A percentile compares a stretch with the other conserved stretches of the same genome.
phyloP scores from a whole-genome alignment of 2,329 filamentous ascomycete genomes.

The Dactylonectria estremocensis region DNA sequence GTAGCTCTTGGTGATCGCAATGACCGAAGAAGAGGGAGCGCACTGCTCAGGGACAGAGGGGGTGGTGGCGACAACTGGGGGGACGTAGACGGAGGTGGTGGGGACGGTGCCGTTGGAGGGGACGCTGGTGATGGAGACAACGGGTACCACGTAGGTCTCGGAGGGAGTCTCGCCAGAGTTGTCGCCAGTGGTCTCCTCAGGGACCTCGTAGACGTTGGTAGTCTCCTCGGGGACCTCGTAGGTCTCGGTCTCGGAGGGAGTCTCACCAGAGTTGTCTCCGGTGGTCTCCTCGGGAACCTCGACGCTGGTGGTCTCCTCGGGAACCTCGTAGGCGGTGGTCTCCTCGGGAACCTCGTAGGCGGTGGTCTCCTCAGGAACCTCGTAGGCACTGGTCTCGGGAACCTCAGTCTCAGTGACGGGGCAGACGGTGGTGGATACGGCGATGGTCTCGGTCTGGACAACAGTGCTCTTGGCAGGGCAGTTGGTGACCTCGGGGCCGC shows the following conservation, averaged over 20 bases:
- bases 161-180: conserved; percentile 30
- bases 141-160: conserved; percentile 23
- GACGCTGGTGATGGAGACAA: conserved; percentile 33
- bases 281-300: conserved; percentile 34
- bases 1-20: conserved; percentile 69
- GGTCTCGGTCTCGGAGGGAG: conserved; percentile 28
- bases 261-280: conserved; percentile 28
- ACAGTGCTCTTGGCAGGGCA: conserved; percentile 66
- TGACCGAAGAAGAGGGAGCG: conserved; percentile 57
- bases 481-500: conserved; percentile 72
- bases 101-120: conserved; percentile 24
- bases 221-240: conserved; percentile 33
- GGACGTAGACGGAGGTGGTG: conserved; percentile 7
- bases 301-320: conserved; percentile 15
- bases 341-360: conserved; percentile 24
- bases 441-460: conserved; percentile 55
- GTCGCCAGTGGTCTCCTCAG: conserved; percentile 25
- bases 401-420: conserved; percentile 50
- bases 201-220: conserved; percentile 15
- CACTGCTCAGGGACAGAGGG: conserved; percentile 39
- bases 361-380: conserved; percentile 27
- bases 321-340: conserved; percentile 10
- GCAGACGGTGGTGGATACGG: conserved; percentile 60
- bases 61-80: conserved; percentile 38
- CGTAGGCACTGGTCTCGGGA: conserved; percentile 42